These are phyloP conservation scores for Sugiyamaella castrensis DNA, from an alignment of 1,139 yeast species.

Conservation along the genomic window DNA sequence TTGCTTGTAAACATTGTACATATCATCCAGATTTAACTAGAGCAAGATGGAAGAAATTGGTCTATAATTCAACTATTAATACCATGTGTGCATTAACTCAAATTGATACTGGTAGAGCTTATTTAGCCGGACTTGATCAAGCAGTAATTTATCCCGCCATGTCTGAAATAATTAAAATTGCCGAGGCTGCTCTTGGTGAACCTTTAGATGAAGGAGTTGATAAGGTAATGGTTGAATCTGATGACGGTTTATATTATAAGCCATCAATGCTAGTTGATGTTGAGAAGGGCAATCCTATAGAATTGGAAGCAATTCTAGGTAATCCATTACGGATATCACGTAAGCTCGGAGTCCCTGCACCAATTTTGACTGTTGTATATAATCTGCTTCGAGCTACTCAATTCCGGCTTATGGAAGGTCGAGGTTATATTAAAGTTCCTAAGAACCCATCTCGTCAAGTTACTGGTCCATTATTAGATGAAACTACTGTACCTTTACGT, in stretches of 20 bases:
- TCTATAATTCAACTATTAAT: constrained; percentile 67
- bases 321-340: constrained; percentile 63
- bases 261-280: constrained; percentile 77
- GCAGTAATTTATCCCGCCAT: constrained; percentile 52
- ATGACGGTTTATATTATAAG: constrained; percentile 61
- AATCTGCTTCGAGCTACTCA: constrained; percentile 58
- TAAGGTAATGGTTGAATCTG: constrained; percentile 52
- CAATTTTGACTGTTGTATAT: constrained; percentile 56
- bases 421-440: constrained; percentile 48
- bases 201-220: constrained; percentile 51
- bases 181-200: constrained; percentile 48
- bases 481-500: constrained; percentile 7
- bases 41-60: constrained; percentile 65
- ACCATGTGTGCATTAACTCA: constrained; percentile 59
- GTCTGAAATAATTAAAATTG: constrained; percentile 60
- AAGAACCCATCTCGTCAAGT: constrained; percentile 32
- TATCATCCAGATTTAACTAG: constrained; percentile 41
- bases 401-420: constrained; percentile 54
- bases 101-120: constrained; percentile 57
- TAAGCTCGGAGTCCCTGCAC: constrained; percentile 54
- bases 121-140: constrained; percentile 50
- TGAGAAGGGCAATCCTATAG: constrained; percentile 66
- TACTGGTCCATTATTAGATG: constrained; percentile 30
- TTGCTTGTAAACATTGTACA: constrained; percentile 44
- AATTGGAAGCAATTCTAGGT: constrained; percentile 68